Evolutionary conservation across 257 asterid species (phyloP).

Genomic region (Solanum boliviense): DNA sequence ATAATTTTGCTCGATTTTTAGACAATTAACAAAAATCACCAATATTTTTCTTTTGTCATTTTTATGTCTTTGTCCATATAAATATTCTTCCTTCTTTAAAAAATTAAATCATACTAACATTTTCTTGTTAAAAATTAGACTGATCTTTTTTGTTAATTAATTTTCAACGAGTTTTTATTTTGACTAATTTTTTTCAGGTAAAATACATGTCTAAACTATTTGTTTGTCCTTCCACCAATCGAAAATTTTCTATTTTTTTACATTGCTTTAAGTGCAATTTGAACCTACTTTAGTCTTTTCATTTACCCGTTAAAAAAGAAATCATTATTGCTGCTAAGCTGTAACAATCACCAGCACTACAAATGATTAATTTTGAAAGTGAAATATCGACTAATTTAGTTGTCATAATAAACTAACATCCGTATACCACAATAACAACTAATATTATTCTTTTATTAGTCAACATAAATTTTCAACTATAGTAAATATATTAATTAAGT

Average conservation of each 20-base stretch:
- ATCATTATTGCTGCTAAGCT: not conserved
- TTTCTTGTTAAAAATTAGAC: not conserved
- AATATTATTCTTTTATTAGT: not conserved
- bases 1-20: not conserved
- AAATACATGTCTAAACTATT: not conserved
- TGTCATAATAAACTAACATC: not conserved
- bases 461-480: not conserved
- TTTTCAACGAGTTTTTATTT: not conserved
- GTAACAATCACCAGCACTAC: not conserved
- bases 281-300: not conserved
- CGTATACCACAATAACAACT: not conserved
- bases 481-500: not conserved
- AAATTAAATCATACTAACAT: not conserved
- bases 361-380: not conserved
- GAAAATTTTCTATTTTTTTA: not conserved
- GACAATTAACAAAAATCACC: not conserved
- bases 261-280: not conserved
- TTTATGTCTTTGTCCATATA: not conserved
- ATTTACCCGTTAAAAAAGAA: not conserved
- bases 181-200: not conserved
- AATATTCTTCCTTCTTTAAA: not conserved
- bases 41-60: not conserved
- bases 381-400: not conserved
- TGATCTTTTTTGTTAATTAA: not conserved
- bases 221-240: not conserved